Evolutionary conservation across 2,329 filamentous ascomycete genomes (phyloP).

Genomic region (Hypocreales sp.): DNA sequence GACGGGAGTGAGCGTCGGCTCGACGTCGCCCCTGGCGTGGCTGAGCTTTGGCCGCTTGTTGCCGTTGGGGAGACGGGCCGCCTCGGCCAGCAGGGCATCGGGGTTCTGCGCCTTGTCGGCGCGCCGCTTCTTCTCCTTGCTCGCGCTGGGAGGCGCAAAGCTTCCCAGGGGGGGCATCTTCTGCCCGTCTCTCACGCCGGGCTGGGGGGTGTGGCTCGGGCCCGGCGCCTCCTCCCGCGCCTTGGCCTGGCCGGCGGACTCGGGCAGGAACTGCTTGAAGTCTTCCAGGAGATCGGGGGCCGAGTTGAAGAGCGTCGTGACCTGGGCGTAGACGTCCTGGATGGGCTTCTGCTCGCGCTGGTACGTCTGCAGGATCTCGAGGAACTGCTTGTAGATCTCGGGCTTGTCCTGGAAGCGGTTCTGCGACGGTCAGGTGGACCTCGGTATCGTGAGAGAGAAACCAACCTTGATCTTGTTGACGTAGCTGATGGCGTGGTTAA

Average conservation of each 20-base stretch:
- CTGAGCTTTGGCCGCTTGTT: slow-evolving; percentile 60
- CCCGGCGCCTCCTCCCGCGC: slow-evolving; percentile 25
- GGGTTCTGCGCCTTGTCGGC: slow-evolving; percentile 36
- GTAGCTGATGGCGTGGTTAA: slow-evolving; percentile 98
- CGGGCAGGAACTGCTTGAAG: slow-evolving; percentile 95
- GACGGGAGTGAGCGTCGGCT: slow-evolving; percentile 76
- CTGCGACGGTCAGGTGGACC: slow-evolving; percentile 25
- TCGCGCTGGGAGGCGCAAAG: slow-evolving; percentile 70
- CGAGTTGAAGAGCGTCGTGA: slow-evolving; percentile 83
- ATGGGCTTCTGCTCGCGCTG: slow-evolving; percentile 97
- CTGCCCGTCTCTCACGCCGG: slow-evolving; percentile 41
- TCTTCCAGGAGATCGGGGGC: slow-evolving; percentile 92
- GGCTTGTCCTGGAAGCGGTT: slow-evolving; percentile 94
- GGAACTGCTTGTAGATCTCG: slow-evolving; percentile 98
- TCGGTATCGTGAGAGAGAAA: no score
- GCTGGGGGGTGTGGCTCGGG: slow-evolving; percentile 39
- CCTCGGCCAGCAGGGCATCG: slow-evolving; percentile 26
- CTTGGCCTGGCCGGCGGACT: slow-evolving; percentile 49
- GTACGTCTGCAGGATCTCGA: slow-evolving; percentile 96
- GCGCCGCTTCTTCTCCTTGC: slow-evolving; percentile 83
- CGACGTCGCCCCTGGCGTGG: slow-evolving; percentile 55
- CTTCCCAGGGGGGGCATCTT: slow-evolving; percentile 90
- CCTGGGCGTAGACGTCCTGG: slow-evolving; percentile 93
- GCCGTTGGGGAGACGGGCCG: slow-evolving; percentile 19
- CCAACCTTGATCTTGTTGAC: slow-evolving; percentile 97